These are phyloP conservation scores for Nidularia pulvinata DNA, from an alignment of 768 basidiomycete genomes.

Conservation along the genomic window DNA sequence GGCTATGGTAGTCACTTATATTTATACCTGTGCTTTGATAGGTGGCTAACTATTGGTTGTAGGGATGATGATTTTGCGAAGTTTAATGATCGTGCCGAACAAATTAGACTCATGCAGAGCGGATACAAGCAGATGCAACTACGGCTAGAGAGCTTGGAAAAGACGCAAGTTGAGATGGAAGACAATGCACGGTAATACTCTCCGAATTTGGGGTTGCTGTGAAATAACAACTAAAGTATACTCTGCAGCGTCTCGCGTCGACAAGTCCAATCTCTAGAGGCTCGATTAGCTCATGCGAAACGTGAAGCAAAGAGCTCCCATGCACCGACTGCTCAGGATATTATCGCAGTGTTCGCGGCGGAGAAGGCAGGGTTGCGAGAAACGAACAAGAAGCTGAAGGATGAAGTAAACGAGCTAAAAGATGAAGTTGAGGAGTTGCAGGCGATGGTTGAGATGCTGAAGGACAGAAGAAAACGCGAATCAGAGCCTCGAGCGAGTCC, in stretches of 20 bases:
- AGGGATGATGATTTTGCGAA: conserved; percentile 79
- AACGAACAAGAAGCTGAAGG: conserved; percentile 51
- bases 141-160: conserved; percentile 57
- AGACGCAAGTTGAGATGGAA: conserved; percentile 52
- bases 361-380: conserved; percentile 46
- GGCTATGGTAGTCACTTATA: conserved; percentile 59
- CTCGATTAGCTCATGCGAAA: conserved; percentile 45
- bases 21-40: no score
- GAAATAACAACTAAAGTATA: not conserved
- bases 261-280: conserved; percentile 63
- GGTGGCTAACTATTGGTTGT: no score
- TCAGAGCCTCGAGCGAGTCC: conserved; percentile 48
- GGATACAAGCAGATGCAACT: conserved; percentile 68
- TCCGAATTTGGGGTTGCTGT: not conserved
- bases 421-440: conserved; percentile 59
- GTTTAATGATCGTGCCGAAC: conserved; percentile 63
- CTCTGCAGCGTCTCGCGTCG: conserved; percentile 49
- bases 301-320: conserved; percentile 34
- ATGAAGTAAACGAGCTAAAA: conserved; percentile 51
- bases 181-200: conserved; percentile 53
- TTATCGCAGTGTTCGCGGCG: conserved; percentile 39
- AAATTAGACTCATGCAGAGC: conserved; percentile 54
- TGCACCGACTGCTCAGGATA: conserved; percentile 32
- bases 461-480: conserved; percentile 42
- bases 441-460: conserved; percentile 70